Base-by-base conservation (phyloP, 352 stramenopile species). In the Globisporangium polare region DNA sequence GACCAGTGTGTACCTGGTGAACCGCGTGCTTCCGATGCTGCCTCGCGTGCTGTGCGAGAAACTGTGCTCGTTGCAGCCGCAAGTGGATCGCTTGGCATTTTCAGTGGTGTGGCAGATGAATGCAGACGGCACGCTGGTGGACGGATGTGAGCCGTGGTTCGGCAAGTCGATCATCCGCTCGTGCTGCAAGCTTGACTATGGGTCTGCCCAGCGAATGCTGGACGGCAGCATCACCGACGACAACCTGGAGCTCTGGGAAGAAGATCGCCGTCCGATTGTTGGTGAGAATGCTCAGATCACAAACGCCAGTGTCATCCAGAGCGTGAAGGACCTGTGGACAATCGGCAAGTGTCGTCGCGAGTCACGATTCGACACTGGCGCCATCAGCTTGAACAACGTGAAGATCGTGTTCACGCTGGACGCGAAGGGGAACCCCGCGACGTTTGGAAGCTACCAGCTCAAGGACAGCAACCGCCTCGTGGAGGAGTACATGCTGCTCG, bases 401-500 rank as follows among this genome's bases (percentile, higher is more conserved):
- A 98, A 99, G 68, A 67, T 99, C 12, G 82, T 86, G 43, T 98
- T 99, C 78, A 75, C 88, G 31, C 66, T 98, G n/a, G 94, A 98
- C 63, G 75, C 78, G 1, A 92, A 96, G 71, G 87, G 92, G 6
- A 95, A 98, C 37, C 96, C 96, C 9, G 79, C 85, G n/a, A 62
- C 78, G 0, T 96, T 90, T 45, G 78, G 81, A 7, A 86, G 82
- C 3, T 99, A 99, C 64, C 81, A 94, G 17, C 90, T 98, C 37
- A 90, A 94, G 33, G 89, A 99, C 69, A 98, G 90, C 37, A 99
- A 99, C 66, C 76, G 88, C 6, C 70, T 98, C 10, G 88, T 99
- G 8, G 96, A 99, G 75, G 97, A 99, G 73, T 99, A 97, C 77
- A 99, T 99, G 97, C 79, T 99, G 5, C 66, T 99, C 29, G 97